Percentiles rank a stretch among this genome's conserved stretches.
Conservation (phyloP, 2,329 filamentous ascomycete species). For the Pseudogymnoascus sp. region DNA sequence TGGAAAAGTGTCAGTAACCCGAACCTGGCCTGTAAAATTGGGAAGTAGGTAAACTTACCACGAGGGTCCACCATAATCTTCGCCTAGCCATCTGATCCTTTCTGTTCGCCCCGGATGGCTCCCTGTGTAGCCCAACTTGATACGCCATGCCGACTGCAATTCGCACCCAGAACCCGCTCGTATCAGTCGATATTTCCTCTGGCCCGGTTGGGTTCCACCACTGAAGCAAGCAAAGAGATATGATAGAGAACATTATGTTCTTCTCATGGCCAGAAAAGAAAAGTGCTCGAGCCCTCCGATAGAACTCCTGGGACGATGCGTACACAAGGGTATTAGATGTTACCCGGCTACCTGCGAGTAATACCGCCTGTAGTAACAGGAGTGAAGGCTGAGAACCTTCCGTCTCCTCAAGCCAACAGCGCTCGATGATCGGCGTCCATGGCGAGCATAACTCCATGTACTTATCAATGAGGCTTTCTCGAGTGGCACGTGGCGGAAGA, state of each 20-base stretch:
- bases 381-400: slow-evolving; percentile 23
- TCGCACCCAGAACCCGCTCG: slow-evolving; percentile 36
- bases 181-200: slow-evolving; percentile 32
- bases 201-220: slow-evolving; percentile 31
- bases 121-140: slow-evolving; percentile 36
- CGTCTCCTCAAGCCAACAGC: slow-evolving; percentile 25
- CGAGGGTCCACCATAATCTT: slow-evolving; percentile 36
- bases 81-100: slow-evolving; percentile 30
- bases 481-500: slow-evolving; percentile 12
- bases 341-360: slow-evolving; percentile 34
- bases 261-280: slow-evolving; percentile 29
- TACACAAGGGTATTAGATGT: slow-evolving; percentile 22
- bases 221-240: slow-evolving; percentile 26
- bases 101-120: slow-evolving; percentile 25
- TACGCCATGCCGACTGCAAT: slow-evolving; percentile 35
- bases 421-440: slow-evolving; percentile 19
- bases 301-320: slow-evolving; percentile 27
- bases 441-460: slow-evolving; percentile 18
- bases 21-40: background rate
- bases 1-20: background rate
- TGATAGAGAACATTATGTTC: slow-evolving; percentile 27
- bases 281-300: slow-evolving; percentile 26
- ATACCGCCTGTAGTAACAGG: slow-evolving; percentile 31
- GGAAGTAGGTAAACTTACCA: slow-evolving; percentile 23
- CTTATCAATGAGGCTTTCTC: slow-evolving; percentile 14